phyloP scores from a whole-genome alignment of 345 rosid species.

The Eucalyptus marginata region DNA sequence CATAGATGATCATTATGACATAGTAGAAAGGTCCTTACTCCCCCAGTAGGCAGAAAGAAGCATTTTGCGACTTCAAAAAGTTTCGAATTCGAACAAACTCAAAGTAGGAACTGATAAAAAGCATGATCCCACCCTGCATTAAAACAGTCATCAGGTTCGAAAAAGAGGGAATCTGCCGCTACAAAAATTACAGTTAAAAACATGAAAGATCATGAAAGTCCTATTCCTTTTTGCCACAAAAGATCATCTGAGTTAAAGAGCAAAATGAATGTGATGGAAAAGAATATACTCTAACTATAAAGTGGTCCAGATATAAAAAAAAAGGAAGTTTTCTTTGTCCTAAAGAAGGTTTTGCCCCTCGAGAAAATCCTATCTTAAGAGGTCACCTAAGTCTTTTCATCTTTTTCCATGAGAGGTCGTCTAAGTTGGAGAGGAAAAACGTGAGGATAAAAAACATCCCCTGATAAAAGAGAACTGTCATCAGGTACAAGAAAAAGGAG shows the following conservation, averaged over 20 bases:
- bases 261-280: background rate
- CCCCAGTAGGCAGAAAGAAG: slow-evolving; percentile 81
- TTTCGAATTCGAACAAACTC: slow-evolving; percentile 79
- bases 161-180: background rate
- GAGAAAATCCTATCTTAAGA: background rate
- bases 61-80: slow-evolving; percentile 74
- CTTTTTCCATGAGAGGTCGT: background rate
- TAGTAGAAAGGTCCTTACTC: slow-evolving; percentile 47
- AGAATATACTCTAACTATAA: background rate
- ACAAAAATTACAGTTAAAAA: background rate
- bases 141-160: background rate
- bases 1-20: background rate
- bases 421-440: background rate
- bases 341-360: background rate
- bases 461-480: background rate
- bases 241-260: background rate
- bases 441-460: background rate
- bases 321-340: background rate
- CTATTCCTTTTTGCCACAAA: background rate
- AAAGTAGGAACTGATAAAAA: slow-evolving; percentile 78
- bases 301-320: background rate
- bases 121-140: slow-evolving; percentile 77
- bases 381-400: background rate
- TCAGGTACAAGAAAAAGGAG: background rate
- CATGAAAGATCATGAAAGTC: background rate